phyloP scores from a whole-genome alignment of 305 asterid species.

The Salvia sclarea region DNA sequence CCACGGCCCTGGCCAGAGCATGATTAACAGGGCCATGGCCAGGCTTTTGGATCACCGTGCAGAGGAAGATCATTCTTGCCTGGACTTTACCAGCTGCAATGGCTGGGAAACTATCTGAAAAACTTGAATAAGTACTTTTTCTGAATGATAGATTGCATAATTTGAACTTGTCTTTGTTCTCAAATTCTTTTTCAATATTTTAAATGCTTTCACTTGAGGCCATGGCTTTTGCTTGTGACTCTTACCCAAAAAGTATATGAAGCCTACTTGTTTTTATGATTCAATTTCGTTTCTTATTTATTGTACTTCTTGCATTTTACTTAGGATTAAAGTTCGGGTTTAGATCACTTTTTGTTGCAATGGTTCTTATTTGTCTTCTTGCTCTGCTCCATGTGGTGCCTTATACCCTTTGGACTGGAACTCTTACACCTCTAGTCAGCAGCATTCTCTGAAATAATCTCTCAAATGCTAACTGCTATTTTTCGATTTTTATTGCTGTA shows the following conservation, averaged over 20 bases:
- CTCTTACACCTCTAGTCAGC: neutral
- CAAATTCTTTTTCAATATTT: slow-evolving; percentile 3
- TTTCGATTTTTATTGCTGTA: slow-evolving; percentile 2
- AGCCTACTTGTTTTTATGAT: neutral
- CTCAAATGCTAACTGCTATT: neutral
- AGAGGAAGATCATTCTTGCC: too few species aligned
- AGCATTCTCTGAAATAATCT: slow-evolving; percentile 8
- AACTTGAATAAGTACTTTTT: too few species aligned
- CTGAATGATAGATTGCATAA: neutral
- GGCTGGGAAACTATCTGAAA: too few species aligned
- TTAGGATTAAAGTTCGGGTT: slow-evolving; percentile 4
- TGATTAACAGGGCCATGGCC: too few species aligned
- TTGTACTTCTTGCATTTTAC: neutral
- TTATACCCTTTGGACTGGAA: neutral
- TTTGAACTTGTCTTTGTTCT: neutral
- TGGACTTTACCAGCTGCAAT: too few species aligned
- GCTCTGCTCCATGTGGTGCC: slow-evolving; percentile 21
- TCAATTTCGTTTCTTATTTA: neutral
- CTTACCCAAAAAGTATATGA: too few species aligned
- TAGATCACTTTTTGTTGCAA: slow-evolving; percentile 13
- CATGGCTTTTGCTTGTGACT: neutral
- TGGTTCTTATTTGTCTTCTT: slow-evolving; percentile 5
- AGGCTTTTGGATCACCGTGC: too few species aligned
- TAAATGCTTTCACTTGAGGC: slow-evolving; percentile 12
- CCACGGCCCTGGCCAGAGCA: too few species aligned